Conservation (phyloP, 2,329 filamentous ascomycete species). For the Xylogone sp. region DNA sequence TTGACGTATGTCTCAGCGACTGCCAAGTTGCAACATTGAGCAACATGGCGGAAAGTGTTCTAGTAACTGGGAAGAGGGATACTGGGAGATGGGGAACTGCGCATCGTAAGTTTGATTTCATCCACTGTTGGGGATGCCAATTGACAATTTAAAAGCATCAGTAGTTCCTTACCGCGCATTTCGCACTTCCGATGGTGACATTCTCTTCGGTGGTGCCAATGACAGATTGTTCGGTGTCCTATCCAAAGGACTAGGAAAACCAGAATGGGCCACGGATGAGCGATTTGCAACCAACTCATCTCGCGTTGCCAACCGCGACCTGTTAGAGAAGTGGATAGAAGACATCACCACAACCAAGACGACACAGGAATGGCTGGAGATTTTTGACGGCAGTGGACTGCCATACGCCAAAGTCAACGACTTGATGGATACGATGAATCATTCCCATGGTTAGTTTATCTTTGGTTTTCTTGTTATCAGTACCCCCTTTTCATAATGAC, state of each 20-base stretch:
- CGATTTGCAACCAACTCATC: constrained; percentile 57
- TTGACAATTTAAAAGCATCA: constrained; percentile 54
- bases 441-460: constrained; percentile 66
- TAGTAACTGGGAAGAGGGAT: constrained; percentile 82
- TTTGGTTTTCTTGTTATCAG: background rate
- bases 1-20: constrained; percentile 84
- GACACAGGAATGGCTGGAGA: constrained; percentile 78
- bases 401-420: constrained; percentile 93
- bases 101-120: constrained; percentile 58
- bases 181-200: constrained; percentile 61
- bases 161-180: constrained; percentile 93
- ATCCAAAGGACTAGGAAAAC: constrained; percentile 51
- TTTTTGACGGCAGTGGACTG: constrained; percentile 86
- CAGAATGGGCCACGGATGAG: constrained; percentile 55
- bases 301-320: constrained; percentile 63
- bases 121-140: no score
- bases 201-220: constrained; percentile 66
- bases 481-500: background rate
- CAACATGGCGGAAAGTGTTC: constrained; percentile 86
- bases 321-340: constrained; percentile 76
- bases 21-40: constrained; percentile 88
- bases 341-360: constrained; percentile 67
- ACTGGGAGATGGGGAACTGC: constrained; percentile 90
- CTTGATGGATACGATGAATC: constrained; percentile 74
- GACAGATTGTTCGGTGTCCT: constrained; percentile 62